These are phyloP conservation scores for Fusarium liriodendri DNA, from an alignment of 2,329 filamentous ascomycete genomes.

Conservation along the genomic window DNA sequence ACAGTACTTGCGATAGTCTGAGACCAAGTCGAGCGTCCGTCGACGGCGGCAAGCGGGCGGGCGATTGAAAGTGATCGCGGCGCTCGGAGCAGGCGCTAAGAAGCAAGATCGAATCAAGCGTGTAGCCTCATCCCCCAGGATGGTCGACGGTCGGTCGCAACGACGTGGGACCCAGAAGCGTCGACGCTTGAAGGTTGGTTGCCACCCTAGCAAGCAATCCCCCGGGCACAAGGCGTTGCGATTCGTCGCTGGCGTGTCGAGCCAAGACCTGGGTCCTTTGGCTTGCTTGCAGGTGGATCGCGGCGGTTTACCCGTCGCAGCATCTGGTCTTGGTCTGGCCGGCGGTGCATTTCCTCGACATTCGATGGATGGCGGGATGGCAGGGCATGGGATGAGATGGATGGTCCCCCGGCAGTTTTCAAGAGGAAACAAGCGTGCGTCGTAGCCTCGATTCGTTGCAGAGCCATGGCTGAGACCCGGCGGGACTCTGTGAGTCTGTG, in stretches of 20 bases:
- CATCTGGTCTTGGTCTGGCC: slow-evolving; percentile 21
- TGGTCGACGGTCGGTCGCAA: slow-evolving; percentile 15
- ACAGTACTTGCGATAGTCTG: slow-evolving; percentile 29
- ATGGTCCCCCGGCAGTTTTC: slow-evolving; percentile 24
- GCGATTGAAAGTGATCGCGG: slow-evolving; percentile 24
- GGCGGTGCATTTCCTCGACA: slow-evolving; percentile 29
- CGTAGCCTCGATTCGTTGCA: slow-evolving; percentile 17
- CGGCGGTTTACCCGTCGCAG: slow-evolving; percentile 37
- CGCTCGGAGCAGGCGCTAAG: slow-evolving; percentile 27
- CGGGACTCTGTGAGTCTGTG: slow-evolving; percentile 23
- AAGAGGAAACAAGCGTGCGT: slow-evolving; percentile 25
- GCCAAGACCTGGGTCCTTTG: slow-evolving; percentile 38
- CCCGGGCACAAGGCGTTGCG: slow-evolving; percentile 24
- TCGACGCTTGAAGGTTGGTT: slow-evolving; percentile 35
- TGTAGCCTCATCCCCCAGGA: slow-evolving; percentile 34
- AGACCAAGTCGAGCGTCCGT: slow-evolving; percentile 34
- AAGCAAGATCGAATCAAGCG: slow-evolving; percentile 26
- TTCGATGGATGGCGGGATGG: slow-evolving; percentile 21
- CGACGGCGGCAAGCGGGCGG: slow-evolving; percentile 28
- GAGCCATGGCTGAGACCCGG: slow-evolving; percentile 7
- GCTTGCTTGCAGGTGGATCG: slow-evolving; percentile 42
- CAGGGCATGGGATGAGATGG: neutral
- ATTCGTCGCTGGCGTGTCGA: slow-evolving; percentile 32
- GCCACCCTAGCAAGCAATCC: slow-evolving; percentile 23
- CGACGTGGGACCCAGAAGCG: slow-evolving; percentile 12